Evolutionary conservation across 2,329 filamentous ascomycete species (phyloP).

Genomic region (Talaromyces albobiverticillius): DNA sequence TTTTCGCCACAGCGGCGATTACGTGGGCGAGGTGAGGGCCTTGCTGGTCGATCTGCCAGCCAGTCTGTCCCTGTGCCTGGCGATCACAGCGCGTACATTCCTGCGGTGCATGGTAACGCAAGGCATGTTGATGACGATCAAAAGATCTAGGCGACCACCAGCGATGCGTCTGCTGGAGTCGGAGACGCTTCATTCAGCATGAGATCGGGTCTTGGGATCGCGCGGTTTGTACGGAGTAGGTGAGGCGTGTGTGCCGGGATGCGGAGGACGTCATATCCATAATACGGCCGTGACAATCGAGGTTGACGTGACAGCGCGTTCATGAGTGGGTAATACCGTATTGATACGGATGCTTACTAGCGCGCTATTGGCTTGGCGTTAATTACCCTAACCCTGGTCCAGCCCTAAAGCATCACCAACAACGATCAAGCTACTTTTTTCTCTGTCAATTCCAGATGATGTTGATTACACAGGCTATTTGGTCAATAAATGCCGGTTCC

Average conservation of each 20-base stretch:
- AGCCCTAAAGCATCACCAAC: background rate
- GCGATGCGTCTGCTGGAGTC: slow-evolving; percentile 6
- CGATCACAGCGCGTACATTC: slow-evolving; percentile 28
- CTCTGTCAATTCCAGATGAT: too few relatives aligned
- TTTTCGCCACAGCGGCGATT: slow-evolving; percentile 13
- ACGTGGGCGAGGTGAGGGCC: background rate
- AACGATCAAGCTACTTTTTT: background rate
- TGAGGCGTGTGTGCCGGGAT: background rate
- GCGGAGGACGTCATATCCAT: background rate
- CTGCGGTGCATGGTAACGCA: slow-evolving; percentile 22
- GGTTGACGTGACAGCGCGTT: background rate
- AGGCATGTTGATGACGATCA: slow-evolving; percentile 24
- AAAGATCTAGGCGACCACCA: slow-evolving; percentile 5
- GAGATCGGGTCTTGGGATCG: background rate
- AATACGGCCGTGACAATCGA: background rate
- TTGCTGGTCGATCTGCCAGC: background rate
- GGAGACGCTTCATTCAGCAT: slow-evolving; percentile 14
- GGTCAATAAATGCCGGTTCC: too few relatives aligned
- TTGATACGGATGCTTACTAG: background rate
- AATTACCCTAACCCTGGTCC: too few relatives aligned
- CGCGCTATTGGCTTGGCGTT: background rate
- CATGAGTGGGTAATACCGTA: background rate
- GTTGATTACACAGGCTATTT: too few relatives aligned
- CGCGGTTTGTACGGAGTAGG: background rate
- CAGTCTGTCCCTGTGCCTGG: slow-evolving; percentile 19